A percentile compares a stretch with the other conserved stretches of the same genome.
Conservation (phyloP, 352 stramenopile genomes). For the Blastocystis sp. region DNA sequence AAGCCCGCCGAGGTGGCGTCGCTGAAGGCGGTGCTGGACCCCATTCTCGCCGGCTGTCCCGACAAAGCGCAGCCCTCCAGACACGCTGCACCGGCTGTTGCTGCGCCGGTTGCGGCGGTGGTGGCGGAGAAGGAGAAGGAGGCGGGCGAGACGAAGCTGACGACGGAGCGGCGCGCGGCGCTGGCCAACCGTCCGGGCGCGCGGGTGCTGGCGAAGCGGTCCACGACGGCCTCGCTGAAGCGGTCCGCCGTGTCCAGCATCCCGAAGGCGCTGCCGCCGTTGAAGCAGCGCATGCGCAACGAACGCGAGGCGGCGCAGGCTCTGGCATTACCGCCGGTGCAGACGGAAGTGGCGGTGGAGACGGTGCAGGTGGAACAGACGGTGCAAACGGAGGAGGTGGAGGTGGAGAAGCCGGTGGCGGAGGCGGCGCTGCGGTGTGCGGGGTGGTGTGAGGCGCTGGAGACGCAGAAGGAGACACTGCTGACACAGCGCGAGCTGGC, state of each 20-base stretch:
- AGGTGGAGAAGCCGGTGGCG: neutral
- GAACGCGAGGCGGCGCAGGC: neutral
- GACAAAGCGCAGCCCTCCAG: neutral
- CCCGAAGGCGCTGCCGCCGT: neutral
- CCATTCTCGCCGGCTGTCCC: neutral
- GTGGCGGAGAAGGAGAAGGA: neutral
- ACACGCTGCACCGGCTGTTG: neutral
- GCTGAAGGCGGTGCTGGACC: conserved; percentile 15
- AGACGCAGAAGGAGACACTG: neutral
- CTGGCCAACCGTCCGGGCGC: conserved; percentile 51
- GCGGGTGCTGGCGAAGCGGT: conserved; percentile 6
- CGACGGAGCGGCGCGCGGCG: neutral
- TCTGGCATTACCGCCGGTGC: neutral
- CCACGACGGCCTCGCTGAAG: conserved; percentile 7
- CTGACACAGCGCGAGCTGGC: neutral
- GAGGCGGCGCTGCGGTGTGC: neutral
- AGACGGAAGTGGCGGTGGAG: neutral
- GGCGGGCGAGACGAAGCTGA: neutral
- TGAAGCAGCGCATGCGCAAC: conserved; percentile 1
- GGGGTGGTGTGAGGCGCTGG: neutral
- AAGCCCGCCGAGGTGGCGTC: conserved; percentile 27
- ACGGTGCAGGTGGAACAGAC: neutral
- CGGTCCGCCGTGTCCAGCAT: conserved; percentile 54
- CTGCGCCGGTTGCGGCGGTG: too few relatives aligned
- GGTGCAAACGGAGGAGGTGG: neutral